These are phyloP conservation scores for Ophiostoma himal-ulmi DNA, from an alignment of 2,329 filamentous ascomycete species.

Conservation along the genomic window DNA sequence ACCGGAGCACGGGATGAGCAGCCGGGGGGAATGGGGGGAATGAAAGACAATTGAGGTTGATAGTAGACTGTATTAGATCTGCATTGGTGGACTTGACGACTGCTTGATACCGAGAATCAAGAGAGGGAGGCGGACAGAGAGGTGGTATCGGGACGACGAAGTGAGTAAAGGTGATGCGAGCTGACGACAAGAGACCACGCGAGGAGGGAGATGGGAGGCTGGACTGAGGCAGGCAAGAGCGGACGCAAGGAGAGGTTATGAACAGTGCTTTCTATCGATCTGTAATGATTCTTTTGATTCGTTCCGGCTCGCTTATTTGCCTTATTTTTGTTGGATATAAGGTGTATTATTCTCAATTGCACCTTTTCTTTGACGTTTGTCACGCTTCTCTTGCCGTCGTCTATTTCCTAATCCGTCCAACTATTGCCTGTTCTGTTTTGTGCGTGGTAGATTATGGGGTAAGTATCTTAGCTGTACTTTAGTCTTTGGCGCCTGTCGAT, in stretches of 20 bases:
- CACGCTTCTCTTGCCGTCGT: background rate
- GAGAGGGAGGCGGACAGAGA: background rate
- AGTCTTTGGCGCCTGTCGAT: background rate
- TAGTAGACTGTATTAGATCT: background rate
- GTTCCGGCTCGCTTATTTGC: background rate
- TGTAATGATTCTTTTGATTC: background rate
- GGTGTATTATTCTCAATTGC: background rate
- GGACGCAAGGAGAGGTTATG: background rate
- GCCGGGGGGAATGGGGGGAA: background rate
- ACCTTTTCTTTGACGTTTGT: background rate
- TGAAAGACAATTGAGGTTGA: background rate
- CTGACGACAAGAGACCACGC: background rate
- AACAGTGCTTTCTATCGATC: background rate
- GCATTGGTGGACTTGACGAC: background rate
- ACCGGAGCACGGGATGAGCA: background rate
- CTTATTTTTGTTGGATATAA: background rate
- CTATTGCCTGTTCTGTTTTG: background rate
- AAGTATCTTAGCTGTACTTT: constrained; percentile 4
- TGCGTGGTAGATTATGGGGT: background rate
- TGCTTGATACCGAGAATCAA: background rate
- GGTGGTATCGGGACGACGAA: background rate
- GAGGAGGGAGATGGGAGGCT: background rate
- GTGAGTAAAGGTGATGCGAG: background rate
- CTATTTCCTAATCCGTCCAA: constrained; percentile 12
- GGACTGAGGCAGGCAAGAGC: background rate